Percentiles rank a stretch among this genome's conserved stretches.
These are phyloP conservation scores for Daldinia concentrica DNA, from an alignment of 495 filamentous ascomycete genomes.

Conservation along the genomic window DNA sequence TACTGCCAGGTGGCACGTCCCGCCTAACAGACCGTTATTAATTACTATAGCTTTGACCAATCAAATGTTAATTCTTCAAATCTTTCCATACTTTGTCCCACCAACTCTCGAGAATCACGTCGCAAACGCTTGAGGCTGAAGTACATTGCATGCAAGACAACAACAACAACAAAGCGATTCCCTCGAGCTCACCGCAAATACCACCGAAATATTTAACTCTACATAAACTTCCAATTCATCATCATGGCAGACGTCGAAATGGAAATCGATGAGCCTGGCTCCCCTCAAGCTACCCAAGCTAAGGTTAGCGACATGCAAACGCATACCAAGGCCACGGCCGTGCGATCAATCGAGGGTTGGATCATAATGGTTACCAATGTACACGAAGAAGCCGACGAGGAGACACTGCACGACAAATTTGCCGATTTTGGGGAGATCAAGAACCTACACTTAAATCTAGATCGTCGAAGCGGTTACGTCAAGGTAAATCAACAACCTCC, in stretches of 20 bases:
- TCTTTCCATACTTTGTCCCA: not conserved
- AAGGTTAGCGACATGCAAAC: slow-evolving; percentile 76
- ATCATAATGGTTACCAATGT: slow-evolving; percentile 97
- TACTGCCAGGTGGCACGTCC: not conserved
- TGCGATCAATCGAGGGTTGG: slow-evolving; percentile 99
- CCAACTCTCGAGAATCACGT: not conserved
- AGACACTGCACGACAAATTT: slow-evolving; percentile 93
- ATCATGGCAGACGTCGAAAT: slow-evolving; percentile 77
- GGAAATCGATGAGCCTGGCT: slow-evolving; percentile 73
- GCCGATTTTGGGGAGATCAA: slow-evolving; percentile 97
- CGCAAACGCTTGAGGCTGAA: not conserved
- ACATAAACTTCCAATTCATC: not conserved
- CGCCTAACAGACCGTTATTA: not conserved
- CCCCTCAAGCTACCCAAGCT: slow-evolving; percentile 52
- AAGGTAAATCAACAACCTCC: slow-evolving; percentile 69
- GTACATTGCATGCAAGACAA: not conserved
- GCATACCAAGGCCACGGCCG: slow-evolving; percentile 81
- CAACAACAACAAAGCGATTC: not conserved
- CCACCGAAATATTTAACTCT: too few relatives aligned
- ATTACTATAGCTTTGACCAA: not conserved
- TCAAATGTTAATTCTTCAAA: not conserved
- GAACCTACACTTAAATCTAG: slow-evolving; percentile 94
- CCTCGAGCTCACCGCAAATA: too few relatives aligned
- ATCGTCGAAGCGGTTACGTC: slow-evolving; percentile 95
- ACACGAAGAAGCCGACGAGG: slow-evolving; percentile 96